A percentile compares a stretch with the other conserved stretches of the same genome.
These are phyloP conservation scores for Podospora fimiseda DNA, from an alignment of 495 filamentous ascomycete genomes.

Conservation along the genomic window DNA sequence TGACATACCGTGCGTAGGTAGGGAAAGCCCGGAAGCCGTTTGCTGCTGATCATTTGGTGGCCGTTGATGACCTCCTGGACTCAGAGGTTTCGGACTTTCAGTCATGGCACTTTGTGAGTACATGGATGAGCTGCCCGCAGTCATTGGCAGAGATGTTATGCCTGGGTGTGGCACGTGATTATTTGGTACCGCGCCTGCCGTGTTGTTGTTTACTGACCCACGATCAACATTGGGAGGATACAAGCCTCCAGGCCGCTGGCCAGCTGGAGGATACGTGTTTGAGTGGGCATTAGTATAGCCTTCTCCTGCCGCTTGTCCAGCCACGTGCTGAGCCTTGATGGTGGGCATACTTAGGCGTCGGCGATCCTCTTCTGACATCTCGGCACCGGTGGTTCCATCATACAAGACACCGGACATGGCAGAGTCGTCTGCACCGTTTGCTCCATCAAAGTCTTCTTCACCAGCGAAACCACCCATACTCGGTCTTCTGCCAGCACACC, in stretches of 20 bases:
- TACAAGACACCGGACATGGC: conserved; percentile 74
- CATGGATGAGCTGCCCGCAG: conserved; percentile 49
- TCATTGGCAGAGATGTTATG: conserved; percentile 42
- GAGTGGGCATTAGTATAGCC: conserved; percentile 37
- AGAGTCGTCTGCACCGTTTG: conserved; percentile 55
- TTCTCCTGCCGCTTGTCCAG: conserved; percentile 41
- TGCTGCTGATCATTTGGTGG: conserved; percentile 23
- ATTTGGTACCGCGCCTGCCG: conserved; percentile 37
- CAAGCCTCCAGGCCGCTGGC: conserved; percentile 45
- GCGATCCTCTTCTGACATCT: conserved; percentile 45
- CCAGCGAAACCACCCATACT: conserved; percentile 81
- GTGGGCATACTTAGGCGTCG: conserved; percentile 58
- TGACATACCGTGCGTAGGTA: conserved; percentile 35
- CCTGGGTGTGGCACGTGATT: conserved; percentile 44
- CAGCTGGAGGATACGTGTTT: conserved; percentile 74
- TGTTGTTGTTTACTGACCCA: conserved; percentile 48
- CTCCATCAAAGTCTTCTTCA: conserved; percentile 63
- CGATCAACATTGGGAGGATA: conserved; percentile 55
- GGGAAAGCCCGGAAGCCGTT: conserved; percentile 29
- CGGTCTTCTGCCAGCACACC: conserved; percentile 82
- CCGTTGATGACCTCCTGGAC: conserved; percentile 58
- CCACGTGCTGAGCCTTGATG: conserved; percentile 64
- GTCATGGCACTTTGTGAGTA: conserved; percentile 69
- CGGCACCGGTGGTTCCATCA: conserved; percentile 50
- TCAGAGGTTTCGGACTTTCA: conserved; percentile 82